Percentiles rank a stretch among this genome's conserved stretches.
Evolutionary conservation across 1,284 basidiomycete species (phyloP).

Genomic region (Ganoderma sinense): DNA sequence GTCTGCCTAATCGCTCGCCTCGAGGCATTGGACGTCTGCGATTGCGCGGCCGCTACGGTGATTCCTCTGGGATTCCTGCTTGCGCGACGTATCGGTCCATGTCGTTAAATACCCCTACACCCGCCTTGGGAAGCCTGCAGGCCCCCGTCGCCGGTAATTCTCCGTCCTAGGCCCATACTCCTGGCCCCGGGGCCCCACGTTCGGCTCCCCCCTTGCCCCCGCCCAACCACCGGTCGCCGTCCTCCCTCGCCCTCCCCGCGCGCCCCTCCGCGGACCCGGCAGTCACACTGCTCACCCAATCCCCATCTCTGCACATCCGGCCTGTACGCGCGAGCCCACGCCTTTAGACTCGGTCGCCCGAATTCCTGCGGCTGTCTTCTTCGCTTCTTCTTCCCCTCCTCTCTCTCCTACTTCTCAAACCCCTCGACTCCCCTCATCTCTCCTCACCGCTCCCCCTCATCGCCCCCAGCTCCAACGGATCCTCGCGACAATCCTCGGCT

Average conservation of each 20-base stretch:
- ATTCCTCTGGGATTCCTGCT: constrained; percentile 36
- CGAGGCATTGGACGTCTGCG: constrained; percentile 2
- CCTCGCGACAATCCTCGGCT: background rate
- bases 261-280: background rate
- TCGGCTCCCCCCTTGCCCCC: background rate
- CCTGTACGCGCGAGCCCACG: background rate
- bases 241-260: constrained; percentile 9
- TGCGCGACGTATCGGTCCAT: constrained; percentile 23
- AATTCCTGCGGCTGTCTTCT: constrained; percentile 4
- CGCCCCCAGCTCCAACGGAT: background rate
- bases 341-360: constrained; percentile 24
- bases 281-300: constrained; percentile 13
- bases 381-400: constrained; percentile 8
- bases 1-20: background rate
- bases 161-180: constrained; percentile 29
- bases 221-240: constrained; percentile 2
- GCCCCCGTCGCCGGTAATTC: constrained; percentile 38
- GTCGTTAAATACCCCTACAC: constrained; percentile 24
- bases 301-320: background rate
- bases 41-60: constrained; percentile 29
- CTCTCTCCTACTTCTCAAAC: constrained; percentile 1
- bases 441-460: background rate
- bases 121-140: constrained; percentile 33
- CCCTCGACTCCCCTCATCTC: background rate
- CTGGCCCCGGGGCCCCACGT: constrained; percentile 3